These are phyloP conservation scores for Yamadazyma paraphyllophila DNA, from an alignment of 805 yeast genomes.

Conservation along the genomic window DNA sequence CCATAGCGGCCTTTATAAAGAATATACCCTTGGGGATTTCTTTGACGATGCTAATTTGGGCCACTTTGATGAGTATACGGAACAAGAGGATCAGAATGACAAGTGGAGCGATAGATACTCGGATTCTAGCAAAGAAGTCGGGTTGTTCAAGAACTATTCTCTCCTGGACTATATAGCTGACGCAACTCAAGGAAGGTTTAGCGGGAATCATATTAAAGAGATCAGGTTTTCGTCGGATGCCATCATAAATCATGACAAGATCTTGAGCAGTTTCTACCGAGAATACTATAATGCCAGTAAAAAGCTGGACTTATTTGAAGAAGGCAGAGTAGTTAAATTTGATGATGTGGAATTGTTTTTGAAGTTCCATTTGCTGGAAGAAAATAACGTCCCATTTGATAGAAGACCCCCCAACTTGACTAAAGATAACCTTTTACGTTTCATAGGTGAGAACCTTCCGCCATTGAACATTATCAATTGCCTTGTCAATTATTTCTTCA, in stretches of 20 bases:
- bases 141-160: constrained; percentile 1
- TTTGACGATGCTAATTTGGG: constrained; percentile 8
- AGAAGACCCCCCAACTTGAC: neutral
- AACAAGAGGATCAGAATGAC: neutral
- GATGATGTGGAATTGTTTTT: constrained; percentile 3
- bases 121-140: neutral
- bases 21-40: constrained; percentile 5
- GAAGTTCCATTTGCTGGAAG: neutral
- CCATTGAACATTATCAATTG: constrained; percentile 52
- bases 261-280: neutral
- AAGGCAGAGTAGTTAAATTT: constrained; percentile 1
- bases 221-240: neutral
- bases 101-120: neutral
- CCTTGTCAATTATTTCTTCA: constrained; percentile 50
- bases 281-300: neutral
- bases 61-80: constrained; percentile 1
- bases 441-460: constrained; percentile 42
- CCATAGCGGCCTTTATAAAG: neutral
- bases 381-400: neutral
- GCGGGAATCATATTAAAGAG: constrained; percentile 1
- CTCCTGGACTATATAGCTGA: constrained; percentile 2
- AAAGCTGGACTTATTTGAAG: constrained; percentile 1
- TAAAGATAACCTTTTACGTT: neutral
- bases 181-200: constrained; percentile 1
- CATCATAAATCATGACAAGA: neutral